Base-by-base conservation (phyloP, 768 basidiomycete genomes). In the Tricholoma sp. region DNA sequence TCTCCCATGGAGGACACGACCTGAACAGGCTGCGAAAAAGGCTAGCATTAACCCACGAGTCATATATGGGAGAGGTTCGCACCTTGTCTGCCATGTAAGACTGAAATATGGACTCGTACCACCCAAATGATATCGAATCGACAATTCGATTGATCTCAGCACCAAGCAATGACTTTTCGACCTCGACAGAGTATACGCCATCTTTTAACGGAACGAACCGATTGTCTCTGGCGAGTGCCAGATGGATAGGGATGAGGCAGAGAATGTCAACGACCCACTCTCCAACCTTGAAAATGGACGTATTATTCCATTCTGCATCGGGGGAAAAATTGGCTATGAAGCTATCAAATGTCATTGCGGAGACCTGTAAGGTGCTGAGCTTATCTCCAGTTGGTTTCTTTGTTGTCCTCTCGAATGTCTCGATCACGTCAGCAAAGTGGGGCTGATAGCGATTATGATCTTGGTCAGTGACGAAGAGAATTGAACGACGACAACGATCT, bases 1-100 rank as follows among this genome's bases (percentile, higher is more conserved):
- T 84, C 83, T 0, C 83, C 77, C 84, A 85, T 85, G 0, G 84
- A 86, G 0, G 84, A 83, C 1, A 85, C 83, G 3, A 85, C 85
- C 58, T 75, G 79, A 11, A 85, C 83, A 2, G 82, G 83, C 81
- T 85, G 53, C 52, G 41, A 47, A 36, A 42, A 55, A 54, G 29
- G 37, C 29, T 54, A 51, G 31, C 7, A 48, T n/a, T 13, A 36
- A 20, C 50, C 41, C 6, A 45, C 44, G 20, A 45, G 44, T 10
- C 44, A 17, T 24, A 52, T 24, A 52, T 42, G 11, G 24, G 39
- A 9, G 52, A 42, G 49, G 20, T 51, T 47, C 17, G 4, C 48
- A 77, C 83, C 75, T 80, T 85, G 29, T 71, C 71, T 0, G 80
- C 79, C 79, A 81, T 77, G 54, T 86, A 86, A 0, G 83, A 84